Evolutionary conservation across 2,329 filamentous ascomycete species (phyloP), one percentile per base, ranked within the genome.

Genomic region (Aspergillus japonicus): DNA sequence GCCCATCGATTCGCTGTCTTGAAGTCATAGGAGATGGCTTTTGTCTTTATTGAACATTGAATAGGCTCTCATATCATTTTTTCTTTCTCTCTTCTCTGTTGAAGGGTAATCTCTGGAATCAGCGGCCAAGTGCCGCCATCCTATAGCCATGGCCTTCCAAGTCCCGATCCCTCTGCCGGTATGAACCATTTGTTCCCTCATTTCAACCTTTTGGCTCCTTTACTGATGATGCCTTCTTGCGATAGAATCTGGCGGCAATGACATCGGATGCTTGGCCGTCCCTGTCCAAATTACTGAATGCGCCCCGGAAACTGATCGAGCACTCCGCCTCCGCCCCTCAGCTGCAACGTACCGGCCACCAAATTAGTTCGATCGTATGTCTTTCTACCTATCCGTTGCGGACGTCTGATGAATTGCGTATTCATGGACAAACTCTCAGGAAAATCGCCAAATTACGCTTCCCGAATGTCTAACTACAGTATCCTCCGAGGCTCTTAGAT

Each of bases 91-190:
- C 14, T 42, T 48, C 23, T 52, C 53, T 39, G 23, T 42, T 51
- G 56, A 64, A 66, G 67, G 66, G 51, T 58, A 48, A 52, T 50
- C 58, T 47, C 47, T 29, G 47, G 56, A 50, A 63, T 60, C 62
- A 51, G 72, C 75, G 75, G 75, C 75, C 71, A 53, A 69, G 74
- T 61, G 75, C 75, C 74, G 75, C 73, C 68, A 55, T 66, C 61
- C 53, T 66, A 66, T 68, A 69, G 78, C 61, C 69, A 84, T 83
- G 82, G 81, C 81, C 70, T 81, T 83, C 68, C 80, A 81, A 71
- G 74, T 78, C 66, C 76, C 81, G 64, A 71, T 80, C 66, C 75
- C 75, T 63, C 69, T 80, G 63, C 79, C 80, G 67, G 81, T 83
- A 71, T 67, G 80, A 47, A 63, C 33, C 26, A 39, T 35, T 35